phyloP scores from a whole-genome alignment of 78 protist genomes.

The Polysphondylium violaceum region DNA sequence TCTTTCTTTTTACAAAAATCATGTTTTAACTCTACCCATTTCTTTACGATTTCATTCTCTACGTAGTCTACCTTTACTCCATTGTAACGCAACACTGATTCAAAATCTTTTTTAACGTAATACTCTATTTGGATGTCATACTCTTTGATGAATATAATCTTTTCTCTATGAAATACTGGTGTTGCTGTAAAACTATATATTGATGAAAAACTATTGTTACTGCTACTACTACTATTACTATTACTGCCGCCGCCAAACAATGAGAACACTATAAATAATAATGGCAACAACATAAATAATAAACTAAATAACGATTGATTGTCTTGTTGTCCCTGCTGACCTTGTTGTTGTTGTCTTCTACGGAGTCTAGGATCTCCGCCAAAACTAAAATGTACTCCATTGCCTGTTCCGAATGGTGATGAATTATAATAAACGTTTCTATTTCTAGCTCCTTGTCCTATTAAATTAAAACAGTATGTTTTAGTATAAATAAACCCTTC shows the following conservation, averaged over 20 bases:
- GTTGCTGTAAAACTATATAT: slow-evolving; percentile 14
- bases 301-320: slow-evolving; percentile 32
- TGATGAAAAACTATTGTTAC: background rate
- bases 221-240: background rate
- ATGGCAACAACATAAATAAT: slow-evolving; percentile 34
- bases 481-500: background rate
- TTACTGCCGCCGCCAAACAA: slow-evolving; percentile 37
- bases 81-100: background rate
- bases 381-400: slow-evolving; percentile 34
- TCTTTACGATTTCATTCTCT: background rate
- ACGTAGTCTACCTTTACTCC: background rate
- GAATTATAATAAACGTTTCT: background rate
- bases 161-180: background rate
- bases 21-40: slow-evolving; percentile 7
- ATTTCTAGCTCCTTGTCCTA: slow-evolving; percentile 1
- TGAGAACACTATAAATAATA: slow-evolving; percentile 27
- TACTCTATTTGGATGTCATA: slow-evolving; percentile 20
- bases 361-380: slow-evolving; percentile 15
- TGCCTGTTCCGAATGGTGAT: slow-evolving; percentile 37
- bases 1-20: slow-evolving; percentile 4
- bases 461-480: background rate
- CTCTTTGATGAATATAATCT: background rate
- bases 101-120: slow-evolving; percentile 15
- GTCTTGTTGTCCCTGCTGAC: slow-evolving; percentile 21
- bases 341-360: background rate